Conservation (phyloP, 495 filamentous ascomycete species). For the Penicillium maclennaniae region DNA sequence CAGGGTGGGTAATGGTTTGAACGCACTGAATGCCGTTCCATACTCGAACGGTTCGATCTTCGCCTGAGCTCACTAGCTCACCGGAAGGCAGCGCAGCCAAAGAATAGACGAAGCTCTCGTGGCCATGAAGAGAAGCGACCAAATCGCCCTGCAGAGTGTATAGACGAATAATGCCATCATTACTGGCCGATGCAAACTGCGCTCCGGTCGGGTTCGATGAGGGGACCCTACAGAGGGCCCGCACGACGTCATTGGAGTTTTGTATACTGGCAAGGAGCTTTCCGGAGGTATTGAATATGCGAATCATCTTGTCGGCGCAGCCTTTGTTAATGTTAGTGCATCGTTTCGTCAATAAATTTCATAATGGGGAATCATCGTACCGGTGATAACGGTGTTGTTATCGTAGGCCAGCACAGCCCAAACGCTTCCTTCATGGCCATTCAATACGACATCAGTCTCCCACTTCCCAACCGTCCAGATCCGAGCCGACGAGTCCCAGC, state of each 20-base stretch:
- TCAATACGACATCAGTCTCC: slow-evolving; percentile 66
- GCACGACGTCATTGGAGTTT: slow-evolving; percentile 73
- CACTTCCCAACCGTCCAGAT: slow-evolving; percentile 74
- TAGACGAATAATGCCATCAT: slow-evolving; percentile 79
- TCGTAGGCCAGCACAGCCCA: slow-evolving; percentile 90
- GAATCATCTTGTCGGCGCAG: slow-evolving; percentile 84
- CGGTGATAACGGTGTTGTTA: slow-evolving; percentile 76
- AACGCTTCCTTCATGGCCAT: slow-evolving; percentile 75
- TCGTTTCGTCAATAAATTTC: too few relatives aligned
- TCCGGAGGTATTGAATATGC: slow-evolving; percentile 69
- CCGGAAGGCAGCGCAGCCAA: slow-evolving; percentile 72
- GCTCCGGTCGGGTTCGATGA: slow-evolving; percentile 71
- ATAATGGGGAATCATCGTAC: slow-evolving; percentile 24
- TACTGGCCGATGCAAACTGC: slow-evolving; percentile 83
- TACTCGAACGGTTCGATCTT: slow-evolving; percentile 86
- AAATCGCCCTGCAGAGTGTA: slow-evolving; percentile 75
- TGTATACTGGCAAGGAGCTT: slow-evolving; percentile 62
- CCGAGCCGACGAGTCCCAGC: slow-evolving; percentile 86
- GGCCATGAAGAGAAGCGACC: slow-evolving; percentile 72
- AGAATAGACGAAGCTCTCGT: slow-evolving; percentile 95
- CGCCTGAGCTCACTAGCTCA: slow-evolving; percentile 85
- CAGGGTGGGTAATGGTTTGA: slow-evolving; percentile 96
- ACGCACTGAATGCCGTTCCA: slow-evolving; percentile 81
- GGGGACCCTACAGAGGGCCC: slow-evolving; percentile 82
- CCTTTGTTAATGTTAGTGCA: slow-evolving; percentile 33